These are phyloP conservation scores for Gynochthodes officinalis DNA, from an alignment of 257 asterid genomes.

Conservation along the genomic window DNA sequence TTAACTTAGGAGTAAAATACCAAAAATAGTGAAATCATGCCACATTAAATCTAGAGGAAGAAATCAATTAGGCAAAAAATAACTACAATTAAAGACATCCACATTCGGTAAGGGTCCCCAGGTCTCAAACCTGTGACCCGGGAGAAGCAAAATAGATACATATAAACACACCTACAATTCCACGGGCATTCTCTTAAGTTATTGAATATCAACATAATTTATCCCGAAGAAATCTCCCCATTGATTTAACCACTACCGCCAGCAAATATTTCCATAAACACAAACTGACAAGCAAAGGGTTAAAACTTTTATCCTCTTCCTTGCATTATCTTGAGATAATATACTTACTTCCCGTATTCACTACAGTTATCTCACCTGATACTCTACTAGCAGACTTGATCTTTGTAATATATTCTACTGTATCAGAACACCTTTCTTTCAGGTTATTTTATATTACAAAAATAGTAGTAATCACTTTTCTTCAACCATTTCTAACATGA, in stretches of 20 bases:
- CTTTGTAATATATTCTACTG: neutral
- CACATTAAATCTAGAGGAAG: too few relatives aligned
- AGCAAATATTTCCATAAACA: neutral
- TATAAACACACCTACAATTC: too few relatives aligned
- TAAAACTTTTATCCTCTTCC: neutral
- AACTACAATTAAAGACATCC: neutral
- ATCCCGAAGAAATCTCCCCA: neutral
- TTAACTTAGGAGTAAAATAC: too few relatives aligned
- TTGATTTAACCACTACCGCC: too few relatives aligned
- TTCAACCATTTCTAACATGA: neutral
- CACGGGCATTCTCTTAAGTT: neutral
- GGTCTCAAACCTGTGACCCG: too few relatives aligned
- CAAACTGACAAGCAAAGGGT: neutral
- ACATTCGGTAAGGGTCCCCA: too few relatives aligned
- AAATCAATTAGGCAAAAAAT: neutral
- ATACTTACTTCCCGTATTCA: too few relatives aligned
- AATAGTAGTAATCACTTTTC: neutral
- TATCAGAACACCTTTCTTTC: neutral
- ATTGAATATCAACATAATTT: neutral
- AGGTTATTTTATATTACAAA: neutral
- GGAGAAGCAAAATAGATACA: too few relatives aligned
- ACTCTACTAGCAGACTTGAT: neutral
- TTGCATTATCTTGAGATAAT: too few relatives aligned
- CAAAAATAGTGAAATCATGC: too few relatives aligned
- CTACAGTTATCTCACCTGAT: neutral